Percentiles rank a stretch among this genome's conserved stretches.
phyloP scores from a whole-genome alignment of 495 filamentous ascomycete species.

The Hypomontagnella submonticulosa region DNA sequence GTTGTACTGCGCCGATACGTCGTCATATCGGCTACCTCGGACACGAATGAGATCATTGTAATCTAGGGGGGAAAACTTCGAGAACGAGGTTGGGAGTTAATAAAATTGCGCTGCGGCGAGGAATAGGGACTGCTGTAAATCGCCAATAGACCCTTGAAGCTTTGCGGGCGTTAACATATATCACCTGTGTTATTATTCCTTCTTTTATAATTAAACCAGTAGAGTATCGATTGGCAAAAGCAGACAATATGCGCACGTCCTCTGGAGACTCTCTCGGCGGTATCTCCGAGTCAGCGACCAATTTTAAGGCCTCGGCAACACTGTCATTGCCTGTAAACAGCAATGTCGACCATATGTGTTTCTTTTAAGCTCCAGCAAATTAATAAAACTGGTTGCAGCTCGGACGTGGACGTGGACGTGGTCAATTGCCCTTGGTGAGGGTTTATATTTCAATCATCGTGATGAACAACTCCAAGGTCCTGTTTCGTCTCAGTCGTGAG shows the following conservation, averaged over 20 bases:
- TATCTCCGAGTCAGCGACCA: slow-evolving; percentile 33
- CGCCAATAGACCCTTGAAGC: slow-evolving; percentile 9
- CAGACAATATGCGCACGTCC: slow-evolving; percentile 1
- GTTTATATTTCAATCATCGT: slow-evolving; percentile 15
- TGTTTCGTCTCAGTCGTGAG: slow-evolving; percentile 29
- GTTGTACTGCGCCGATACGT: slow-evolving; percentile 15
- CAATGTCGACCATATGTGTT: slow-evolving; percentile 13
- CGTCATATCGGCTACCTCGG: slow-evolving; percentile 25
- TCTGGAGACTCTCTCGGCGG: slow-evolving; percentile 4
- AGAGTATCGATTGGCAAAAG: slow-evolving; percentile 9
- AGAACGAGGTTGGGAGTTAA: slow-evolving; percentile 13
- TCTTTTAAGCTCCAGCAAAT: slow-evolving; percentile 30
- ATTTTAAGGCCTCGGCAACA: slow-evolving; percentile 20
- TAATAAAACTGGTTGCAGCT: slow-evolving; percentile 17
- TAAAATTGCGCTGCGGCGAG: slow-evolving; percentile 25
- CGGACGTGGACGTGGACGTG: slow-evolving; percentile 30
- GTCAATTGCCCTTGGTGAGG: slow-evolving; percentile 1
- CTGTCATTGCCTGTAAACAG: slow-evolving; percentile 30
- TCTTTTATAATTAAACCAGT: slow-evolving; percentile 11
- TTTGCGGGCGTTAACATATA: background rate
- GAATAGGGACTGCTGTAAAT: slow-evolving; percentile 12
- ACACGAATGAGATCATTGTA: slow-evolving; percentile 13
- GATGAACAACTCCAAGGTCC: slow-evolving; percentile 21
- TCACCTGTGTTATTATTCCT: slow-evolving; percentile 10
- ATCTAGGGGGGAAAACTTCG: slow-evolving; percentile 18